Evolutionary conservation across 805 yeast genomes (phyloP), one percentile per base, ranked within the genome.

Genomic region (Yarrowia porcina): DNA sequence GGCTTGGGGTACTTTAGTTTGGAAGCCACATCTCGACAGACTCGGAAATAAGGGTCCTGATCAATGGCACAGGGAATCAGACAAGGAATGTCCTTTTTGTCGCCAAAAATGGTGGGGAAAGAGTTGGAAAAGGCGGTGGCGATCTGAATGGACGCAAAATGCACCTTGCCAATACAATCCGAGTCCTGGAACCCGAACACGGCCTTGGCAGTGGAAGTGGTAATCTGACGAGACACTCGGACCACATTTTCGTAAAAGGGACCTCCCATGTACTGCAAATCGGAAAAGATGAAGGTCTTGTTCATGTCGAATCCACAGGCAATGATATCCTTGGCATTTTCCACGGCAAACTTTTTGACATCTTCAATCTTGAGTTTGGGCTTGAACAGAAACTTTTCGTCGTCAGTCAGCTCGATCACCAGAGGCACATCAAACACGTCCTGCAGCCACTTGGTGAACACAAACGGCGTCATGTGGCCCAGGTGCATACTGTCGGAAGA

Each of bases 21-120:
- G 71, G 86, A 91, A 11, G 99, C 97, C 67, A 94, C 99, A 74
- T 94, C 99, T 77, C 99, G 83, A 76, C 97, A 90, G 21, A 94
- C 96, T 76, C 99, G 83, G 80, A 94, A 94, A 76, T 94, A 94
- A 30, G 99, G 98, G 75, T 94, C 99, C 80, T 93, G 99, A 74
- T 94, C 99, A 73, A 94, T 94, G 52, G 99, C 99, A 81, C 99
- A 94, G 39, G 99, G 99, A 75, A 94, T 94, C 75, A 94, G 80
- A 76, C 97, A 90, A 66, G 97, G 98, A 0, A 97, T 90, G 78
- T 92, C 94, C 54, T 86, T 79, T 49, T 96, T 90, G 70, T 87
- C 77, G 7, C 90, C 97, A 69, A 94, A 82, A 23, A 94, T 88
- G 67, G 87, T 96, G 2, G 98, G 99, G 83, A 90, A 94, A 13